A percentile compares a stretch with the other conserved stretches of the same genome.
phyloP scores from a whole-genome alignment of 768 basidiomycete genomes.

The Trametes elegans region DNA sequence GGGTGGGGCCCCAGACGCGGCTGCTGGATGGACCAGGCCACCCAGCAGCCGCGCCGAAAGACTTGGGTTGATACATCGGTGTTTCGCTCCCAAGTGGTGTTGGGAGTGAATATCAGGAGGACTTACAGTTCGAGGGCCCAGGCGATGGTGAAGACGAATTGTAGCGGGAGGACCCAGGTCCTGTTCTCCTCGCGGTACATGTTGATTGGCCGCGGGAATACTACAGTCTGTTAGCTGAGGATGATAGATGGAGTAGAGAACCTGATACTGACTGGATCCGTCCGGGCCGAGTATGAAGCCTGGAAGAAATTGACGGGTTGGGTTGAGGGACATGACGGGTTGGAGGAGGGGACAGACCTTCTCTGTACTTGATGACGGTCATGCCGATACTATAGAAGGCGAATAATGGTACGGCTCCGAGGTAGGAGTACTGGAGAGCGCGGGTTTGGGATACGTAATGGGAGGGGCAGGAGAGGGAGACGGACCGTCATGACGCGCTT shows the following conservation, averaged over 20 bases:
- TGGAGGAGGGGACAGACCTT: conserved; percentile 47
- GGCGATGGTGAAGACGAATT: conserved; percentile 66
- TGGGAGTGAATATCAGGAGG: background rate
- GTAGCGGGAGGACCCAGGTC: conserved; percentile 63
- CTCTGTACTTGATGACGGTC: conserved; percentile 65
- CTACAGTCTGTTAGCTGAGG: conserved; percentile 3
- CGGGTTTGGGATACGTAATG: background rate
- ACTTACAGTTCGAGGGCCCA: conserved; percentile 80
- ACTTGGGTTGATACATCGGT: too few species aligned
- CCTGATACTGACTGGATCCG: conserved; percentile 31
- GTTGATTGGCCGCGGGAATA: conserved; percentile 54
- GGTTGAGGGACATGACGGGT: conserved; percentile 9
- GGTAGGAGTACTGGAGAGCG: conserved; percentile 62
- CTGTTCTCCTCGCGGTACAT: conserved; percentile 46
- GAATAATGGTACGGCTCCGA: conserved; percentile 65
- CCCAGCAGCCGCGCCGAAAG: too few species aligned
- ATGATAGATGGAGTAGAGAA: conserved; percentile 13
- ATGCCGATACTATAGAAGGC: conserved; percentile 62
- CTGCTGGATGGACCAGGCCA: too few species aligned
- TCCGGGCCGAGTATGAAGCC: conserved; percentile 41
- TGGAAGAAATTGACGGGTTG: conserved; percentile 17
- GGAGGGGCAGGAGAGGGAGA: conserved; percentile 5
- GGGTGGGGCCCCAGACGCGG: too few species aligned
- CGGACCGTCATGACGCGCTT: conserved; percentile 87
- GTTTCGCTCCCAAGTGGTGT: too few species aligned